Conservation (phyloP, 805 yeast genomes). For the Saccharomycopsis schoenii region DNA sequence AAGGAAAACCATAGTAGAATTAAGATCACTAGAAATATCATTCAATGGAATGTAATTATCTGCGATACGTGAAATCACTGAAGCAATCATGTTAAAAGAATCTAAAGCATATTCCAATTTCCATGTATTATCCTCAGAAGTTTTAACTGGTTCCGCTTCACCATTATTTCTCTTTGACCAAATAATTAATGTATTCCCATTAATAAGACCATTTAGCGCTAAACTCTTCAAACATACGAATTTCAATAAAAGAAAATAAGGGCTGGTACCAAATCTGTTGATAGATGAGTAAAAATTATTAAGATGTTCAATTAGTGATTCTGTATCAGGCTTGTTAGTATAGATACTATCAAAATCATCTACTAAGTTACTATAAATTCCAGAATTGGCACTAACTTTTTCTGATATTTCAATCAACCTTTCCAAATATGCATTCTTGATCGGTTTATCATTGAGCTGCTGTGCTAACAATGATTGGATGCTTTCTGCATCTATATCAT, state of each 20-base stretch:
- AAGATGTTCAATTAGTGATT: not conserved
- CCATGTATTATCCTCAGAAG: not conserved
- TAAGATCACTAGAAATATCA: conserved; percentile 1
- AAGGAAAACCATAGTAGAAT: not conserved
- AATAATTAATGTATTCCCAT: not conserved
- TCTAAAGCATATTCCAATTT: not conserved
- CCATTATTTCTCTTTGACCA: not conserved
- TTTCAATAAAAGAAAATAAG: not conserved
- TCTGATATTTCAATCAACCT: not conserved
- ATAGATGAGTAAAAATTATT: not conserved
- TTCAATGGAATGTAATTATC: not conserved
- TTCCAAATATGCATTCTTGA: not conserved
- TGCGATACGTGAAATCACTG: not conserved
- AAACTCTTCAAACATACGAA: not conserved
- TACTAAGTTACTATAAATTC: not conserved
- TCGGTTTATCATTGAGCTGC: not conserved
- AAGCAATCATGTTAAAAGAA: not conserved
- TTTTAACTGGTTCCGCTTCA: not conserved
- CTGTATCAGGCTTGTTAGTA: not conserved
- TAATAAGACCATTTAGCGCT: not conserved
- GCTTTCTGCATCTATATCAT: not conserved
- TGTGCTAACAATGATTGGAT: not conserved
- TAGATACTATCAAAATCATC: not conserved
- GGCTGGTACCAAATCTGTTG: not conserved
- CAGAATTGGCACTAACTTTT: not conserved